Percentiles rank a stretch among this genome's conserved stretches.
Conservation (phyloP, 441 rosid species). For the Corymbia calophylla region DNA sequence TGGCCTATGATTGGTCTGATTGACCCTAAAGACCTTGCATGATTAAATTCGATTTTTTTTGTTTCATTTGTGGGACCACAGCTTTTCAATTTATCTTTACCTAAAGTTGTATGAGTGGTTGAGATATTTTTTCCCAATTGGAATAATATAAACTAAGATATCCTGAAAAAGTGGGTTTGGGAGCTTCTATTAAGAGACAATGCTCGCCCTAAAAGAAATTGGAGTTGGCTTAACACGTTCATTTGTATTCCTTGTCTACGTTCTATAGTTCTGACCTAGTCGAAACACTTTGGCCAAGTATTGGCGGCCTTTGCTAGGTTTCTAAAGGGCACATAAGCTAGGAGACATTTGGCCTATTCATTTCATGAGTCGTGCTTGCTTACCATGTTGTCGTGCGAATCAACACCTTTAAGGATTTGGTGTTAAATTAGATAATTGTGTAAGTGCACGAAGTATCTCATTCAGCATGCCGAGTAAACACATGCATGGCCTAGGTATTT, state of each 20-base stretch:
- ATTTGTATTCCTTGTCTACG: not conserved
- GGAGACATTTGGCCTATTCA: not conserved
- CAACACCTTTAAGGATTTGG: not conserved
- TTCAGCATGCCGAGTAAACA: not conserved
- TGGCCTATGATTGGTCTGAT: constrained; percentile 25
- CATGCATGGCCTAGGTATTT: not conserved
- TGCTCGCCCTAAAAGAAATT: not conserved
- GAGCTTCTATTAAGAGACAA: not conserved
- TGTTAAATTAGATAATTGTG: not conserved
- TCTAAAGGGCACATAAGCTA: not conserved
- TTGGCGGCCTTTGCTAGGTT: not conserved
- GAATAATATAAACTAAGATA: not conserved
- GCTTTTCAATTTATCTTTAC: not conserved
- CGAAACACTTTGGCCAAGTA: not conserved
- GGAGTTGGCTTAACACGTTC: not conserved
- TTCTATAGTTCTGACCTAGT: not conserved
- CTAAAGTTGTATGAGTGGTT: not conserved
- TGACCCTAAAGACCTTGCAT: constrained; percentile 1
- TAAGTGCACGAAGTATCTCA: not conserved
- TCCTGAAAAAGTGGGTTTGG: not conserved
- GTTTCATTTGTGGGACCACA: not conserved
- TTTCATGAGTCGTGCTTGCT: not conserved
- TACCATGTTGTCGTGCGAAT: not conserved
- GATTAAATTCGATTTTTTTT: not conserved
- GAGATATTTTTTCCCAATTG: not conserved